These are phyloP conservation scores for Aspergillus nanangensis DNA, from an alignment of 495 filamentous ascomycete species.

Conservation along the genomic window DNA sequence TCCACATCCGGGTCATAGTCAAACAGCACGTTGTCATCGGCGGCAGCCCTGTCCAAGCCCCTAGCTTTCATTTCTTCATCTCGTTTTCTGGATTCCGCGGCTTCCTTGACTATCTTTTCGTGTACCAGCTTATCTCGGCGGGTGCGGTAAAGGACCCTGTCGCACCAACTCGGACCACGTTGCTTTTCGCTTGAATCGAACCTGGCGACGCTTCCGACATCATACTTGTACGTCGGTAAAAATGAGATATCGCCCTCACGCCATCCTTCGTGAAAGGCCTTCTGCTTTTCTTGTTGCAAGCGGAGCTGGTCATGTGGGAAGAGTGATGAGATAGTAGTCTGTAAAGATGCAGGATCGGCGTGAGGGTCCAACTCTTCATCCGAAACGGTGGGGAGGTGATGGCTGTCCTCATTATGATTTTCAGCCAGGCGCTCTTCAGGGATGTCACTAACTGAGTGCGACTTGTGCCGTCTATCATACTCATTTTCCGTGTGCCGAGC, in stretches of 20 bases:
- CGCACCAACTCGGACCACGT: constrained; percentile 93
- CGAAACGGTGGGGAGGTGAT: constrained; percentile 17
- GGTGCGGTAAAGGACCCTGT: constrained; percentile 87
- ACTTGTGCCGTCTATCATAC: constrained; percentile 49
- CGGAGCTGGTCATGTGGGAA: constrained; percentile 87
- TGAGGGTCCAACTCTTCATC: constrained; percentile 39
- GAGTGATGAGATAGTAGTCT: constrained; percentile 80
- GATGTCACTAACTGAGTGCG: constrained; percentile 3
- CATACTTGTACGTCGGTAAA: constrained; percentile 93
- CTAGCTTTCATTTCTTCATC: constrained; percentile 82
- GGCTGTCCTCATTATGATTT: not conserved
- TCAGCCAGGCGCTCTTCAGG: constrained; percentile 9
- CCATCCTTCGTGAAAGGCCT: constrained; percentile 88
- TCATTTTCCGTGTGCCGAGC: constrained; percentile 76
- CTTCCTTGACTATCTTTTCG: constrained; percentile 59
- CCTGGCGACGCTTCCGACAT: constrained; percentile 84
- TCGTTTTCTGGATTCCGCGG: constrained; percentile 60
- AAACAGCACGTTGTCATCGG: constrained; percentile 82
- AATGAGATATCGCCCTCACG: constrained; percentile 84
- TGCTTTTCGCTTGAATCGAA: constrained; percentile 96
- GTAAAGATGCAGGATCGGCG: constrained; percentile 61
- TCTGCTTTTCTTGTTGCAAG: constrained; percentile 65
- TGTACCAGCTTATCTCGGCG: constrained; percentile 66
- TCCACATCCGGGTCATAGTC: constrained; percentile 86
- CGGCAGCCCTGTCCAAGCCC: constrained; percentile 67